Percentiles rank a stretch among this genome's conserved stretches.
Evolutionary conservation across 1,284 basidiomycete genomes (phyloP).

Genomic region (Sanghuangporus weigelae): DNA sequence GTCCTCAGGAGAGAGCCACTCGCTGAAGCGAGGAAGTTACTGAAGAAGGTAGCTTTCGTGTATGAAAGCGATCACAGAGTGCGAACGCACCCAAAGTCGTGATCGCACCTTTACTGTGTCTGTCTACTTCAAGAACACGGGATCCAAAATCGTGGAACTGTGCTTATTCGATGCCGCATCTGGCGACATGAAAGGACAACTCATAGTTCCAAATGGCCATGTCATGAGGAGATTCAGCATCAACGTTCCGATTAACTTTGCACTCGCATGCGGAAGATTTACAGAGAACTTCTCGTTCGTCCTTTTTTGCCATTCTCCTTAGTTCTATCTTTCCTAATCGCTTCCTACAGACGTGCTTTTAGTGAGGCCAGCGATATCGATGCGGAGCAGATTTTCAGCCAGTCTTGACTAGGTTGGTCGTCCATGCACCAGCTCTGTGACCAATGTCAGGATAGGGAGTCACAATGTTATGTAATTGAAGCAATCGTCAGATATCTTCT

Average conservation of each 20-base stretch:
- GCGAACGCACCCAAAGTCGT: too few species aligned
- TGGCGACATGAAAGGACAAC: background rate
- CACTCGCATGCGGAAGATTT: background rate
- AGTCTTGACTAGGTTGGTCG: too few species aligned
- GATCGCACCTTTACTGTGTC: background rate
- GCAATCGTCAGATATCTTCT: too few species aligned
- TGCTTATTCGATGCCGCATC: background rate
- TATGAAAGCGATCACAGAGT: too few species aligned
- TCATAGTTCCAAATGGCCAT: background rate
- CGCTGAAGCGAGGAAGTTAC: background rate
- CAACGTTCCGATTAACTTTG: background rate
- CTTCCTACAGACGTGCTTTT: too few species aligned
- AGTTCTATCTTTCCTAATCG: too few species aligned
- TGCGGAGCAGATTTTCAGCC: too few species aligned
- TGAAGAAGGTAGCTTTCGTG: background rate
- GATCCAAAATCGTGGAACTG: background rate
- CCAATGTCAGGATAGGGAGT: too few species aligned
- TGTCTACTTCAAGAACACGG: background rate
- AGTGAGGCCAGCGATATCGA: too few species aligned
- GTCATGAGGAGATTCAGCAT: background rate
- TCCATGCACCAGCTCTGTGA: too few species aligned
- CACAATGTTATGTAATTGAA: too few species aligned
- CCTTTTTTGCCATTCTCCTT: too few species aligned
- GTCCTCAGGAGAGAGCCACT: background rate
- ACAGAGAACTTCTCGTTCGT: conserved; percentile 1